Evolutionary conservation across 257 asterid genomes (phyloP), one percentile per base, ranked within the genome.

Genomic region (Phtheirospermum japonicum): DNA sequence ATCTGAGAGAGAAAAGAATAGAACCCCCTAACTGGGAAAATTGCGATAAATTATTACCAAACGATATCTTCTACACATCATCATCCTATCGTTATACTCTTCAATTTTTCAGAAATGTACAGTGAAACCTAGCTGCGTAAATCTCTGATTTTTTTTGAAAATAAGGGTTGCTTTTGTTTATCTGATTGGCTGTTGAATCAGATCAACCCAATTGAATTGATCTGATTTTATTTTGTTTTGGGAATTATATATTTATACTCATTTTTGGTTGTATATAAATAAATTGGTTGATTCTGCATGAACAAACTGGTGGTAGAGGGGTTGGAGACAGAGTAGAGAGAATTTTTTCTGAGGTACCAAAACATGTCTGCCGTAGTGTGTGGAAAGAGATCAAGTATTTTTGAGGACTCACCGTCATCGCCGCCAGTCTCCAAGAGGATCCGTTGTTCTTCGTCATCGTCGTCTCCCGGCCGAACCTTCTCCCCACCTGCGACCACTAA

Each of bases 351-450:
- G 63, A 66, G 64, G 64, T 48, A 71, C 70, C 90, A 76, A 84
- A 89, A 80, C 94, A 92, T 86, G 99, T 92, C 97, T 92, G 99
- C 99, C 73, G 80, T 87, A 75, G 80, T 92, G 93, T 86, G 95
- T 81, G 97, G 97, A 63, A 92, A 92, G 97, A 92, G 99, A 83
- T 83, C 97, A 73, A 89, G 76, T 78, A 77, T 89, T 72, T 92
- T 92, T 75, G 96, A 86, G 83, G 97, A 89, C 54, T 84, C 90
- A 74, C 95, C 95, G 57, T 84, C 98, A 50, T 82, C 95, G 62
- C 95, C 95, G 66, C 95, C 95, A 48, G 79, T 76, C 12, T 73
- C 90, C 19, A 92, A 92, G 76, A 83, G 97, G 61, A 83, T 80
- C 74, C 99, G 97, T 57, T 83, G 95, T 61, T 88, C 90, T 8